Conservation (phyloP, 2,329 filamentous ascomycete species). For the Monosporascus sp. region DNA sequence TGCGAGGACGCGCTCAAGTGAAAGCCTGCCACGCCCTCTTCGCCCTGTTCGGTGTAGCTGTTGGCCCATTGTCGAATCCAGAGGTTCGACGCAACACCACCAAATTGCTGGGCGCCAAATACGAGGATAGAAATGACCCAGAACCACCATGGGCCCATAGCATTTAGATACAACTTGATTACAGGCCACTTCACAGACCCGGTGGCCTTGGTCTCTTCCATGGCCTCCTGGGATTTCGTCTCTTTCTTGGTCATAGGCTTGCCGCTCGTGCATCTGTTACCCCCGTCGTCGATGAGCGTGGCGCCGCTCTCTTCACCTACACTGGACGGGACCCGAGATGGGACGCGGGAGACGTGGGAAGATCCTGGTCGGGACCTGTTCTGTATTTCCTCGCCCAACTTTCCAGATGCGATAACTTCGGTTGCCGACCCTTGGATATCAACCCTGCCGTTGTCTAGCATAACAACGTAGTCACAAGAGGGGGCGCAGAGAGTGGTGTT, state of each 20-base stretch:
- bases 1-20: conserved; percentile 32
- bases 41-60: conserved; percentile 56
- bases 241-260: conserved; percentile 43
- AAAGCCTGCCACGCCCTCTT: conserved; percentile 32
- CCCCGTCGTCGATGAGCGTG: conserved; percentile 50
- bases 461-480: conserved; percentile 71
- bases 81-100: conserved; percentile 80
- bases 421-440: conserved; percentile 68
- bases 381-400: conserved; percentile 77
- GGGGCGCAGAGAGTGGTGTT: conserved; percentile 87
- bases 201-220: conserved; percentile 73
- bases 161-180: conserved; percentile 74
- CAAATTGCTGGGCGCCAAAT: conserved; percentile 78
- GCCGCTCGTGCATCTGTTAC: conserved; percentile 40
- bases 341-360: conserved; percentile 61
- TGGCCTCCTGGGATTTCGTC: conserved; percentile 46
- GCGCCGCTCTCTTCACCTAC: conserved; percentile 58
- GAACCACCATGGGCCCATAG: conserved; percentile 98
- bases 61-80: conserved; percentile 98
- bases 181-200: conserved; percentile 87
- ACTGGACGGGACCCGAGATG: conserved; percentile 74
- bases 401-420: conserved; percentile 80
- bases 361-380: conserved; percentile 67
- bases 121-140: conserved; percentile 73
- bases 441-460: conserved; percentile 82